These are phyloP conservation scores for Mimosa bimucronata DNA, from an alignment of 306 rosid species.

Conservation along the genomic window DNA sequence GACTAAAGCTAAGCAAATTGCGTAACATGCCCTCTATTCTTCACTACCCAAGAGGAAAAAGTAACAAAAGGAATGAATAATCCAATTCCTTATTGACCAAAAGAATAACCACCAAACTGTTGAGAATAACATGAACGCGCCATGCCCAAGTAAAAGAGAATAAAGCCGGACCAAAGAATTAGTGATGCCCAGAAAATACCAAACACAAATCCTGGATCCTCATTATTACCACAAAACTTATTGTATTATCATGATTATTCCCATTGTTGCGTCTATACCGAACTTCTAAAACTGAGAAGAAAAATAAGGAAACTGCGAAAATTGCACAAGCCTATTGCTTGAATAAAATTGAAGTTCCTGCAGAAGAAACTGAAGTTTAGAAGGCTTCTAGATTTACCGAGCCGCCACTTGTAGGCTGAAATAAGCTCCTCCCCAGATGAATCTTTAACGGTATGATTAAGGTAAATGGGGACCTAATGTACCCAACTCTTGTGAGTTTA, in stretches of 20 bases:
- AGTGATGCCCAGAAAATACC: neutral
- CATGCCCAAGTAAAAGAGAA: neutral
- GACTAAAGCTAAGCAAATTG: neutral
- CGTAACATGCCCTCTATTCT: neutral
- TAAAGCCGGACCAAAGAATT: neutral
- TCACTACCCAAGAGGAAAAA: neutral
- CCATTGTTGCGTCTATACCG: slow-evolving; percentile 8
- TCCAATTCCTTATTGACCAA: neutral
- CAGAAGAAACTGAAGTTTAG: slow-evolving; percentile 28
- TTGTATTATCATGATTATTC: neutral
- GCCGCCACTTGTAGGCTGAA: slow-evolving; percentile 30
- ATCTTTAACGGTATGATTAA: slow-evolving; percentile 38
- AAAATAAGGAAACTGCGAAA: slow-evolving; percentile 37
- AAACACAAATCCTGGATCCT: neutral
- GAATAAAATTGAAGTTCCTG: slow-evolving; percentile 40
- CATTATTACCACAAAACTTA: slow-evolving; percentile 6
- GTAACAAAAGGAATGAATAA: neutral
- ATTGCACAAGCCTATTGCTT: slow-evolving; percentile 42
- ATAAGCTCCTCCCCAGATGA: slow-evolving; percentile 23
- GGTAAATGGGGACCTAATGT: neutral
- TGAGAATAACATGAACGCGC: neutral
- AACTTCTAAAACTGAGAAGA: slow-evolving; percentile 3
- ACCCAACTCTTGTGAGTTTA: slow-evolving; percentile 43
- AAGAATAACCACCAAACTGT: neutral
- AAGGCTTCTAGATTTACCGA: slow-evolving; percentile 20